A percentile compares a stretch with the other conserved stretches of the same genome.
Evolutionary conservation across 768 basidiomycete species (phyloP).

Genomic region (Podaxis sp.): DNA sequence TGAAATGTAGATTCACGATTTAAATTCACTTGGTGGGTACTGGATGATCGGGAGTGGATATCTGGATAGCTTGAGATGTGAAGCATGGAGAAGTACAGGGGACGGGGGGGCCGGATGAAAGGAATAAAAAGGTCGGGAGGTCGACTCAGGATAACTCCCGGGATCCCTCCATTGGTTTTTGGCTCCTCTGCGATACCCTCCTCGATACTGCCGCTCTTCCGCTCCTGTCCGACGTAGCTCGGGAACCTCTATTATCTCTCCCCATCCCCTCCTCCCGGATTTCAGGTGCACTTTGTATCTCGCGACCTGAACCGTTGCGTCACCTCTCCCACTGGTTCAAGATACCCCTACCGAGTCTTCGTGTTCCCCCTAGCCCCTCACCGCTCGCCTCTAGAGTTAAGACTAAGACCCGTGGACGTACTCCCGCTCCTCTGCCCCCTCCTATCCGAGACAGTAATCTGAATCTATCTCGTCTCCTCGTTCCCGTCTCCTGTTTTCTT

Average conservation of each 20-base stretch:
- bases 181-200: neutral
- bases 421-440: neutral
- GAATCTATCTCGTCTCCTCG: neutral
- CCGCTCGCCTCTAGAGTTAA: neutral
- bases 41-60: neutral
- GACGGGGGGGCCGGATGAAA: neutral
- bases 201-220: neutral
- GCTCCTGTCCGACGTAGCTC: neutral
- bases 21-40: neutral
- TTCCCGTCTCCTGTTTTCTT: neutral
- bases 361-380: neutral
- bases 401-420: neutral
- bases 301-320: neutral
- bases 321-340: neutral
- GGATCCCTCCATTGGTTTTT: neutral
- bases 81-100: neutral
- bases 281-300: neutral
- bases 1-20: neutral
- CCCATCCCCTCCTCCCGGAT: neutral
- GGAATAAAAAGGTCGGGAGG: neutral
- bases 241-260: neutral
- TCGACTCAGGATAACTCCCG: neutral
- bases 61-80: neutral
- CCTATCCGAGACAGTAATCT: constrained; percentile 12
- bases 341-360: neutral